These are phyloP conservation scores for Cercospora zeina DNA, from an alignment of 2,329 filamentous ascomycete species.

Conservation along the genomic window DNA sequence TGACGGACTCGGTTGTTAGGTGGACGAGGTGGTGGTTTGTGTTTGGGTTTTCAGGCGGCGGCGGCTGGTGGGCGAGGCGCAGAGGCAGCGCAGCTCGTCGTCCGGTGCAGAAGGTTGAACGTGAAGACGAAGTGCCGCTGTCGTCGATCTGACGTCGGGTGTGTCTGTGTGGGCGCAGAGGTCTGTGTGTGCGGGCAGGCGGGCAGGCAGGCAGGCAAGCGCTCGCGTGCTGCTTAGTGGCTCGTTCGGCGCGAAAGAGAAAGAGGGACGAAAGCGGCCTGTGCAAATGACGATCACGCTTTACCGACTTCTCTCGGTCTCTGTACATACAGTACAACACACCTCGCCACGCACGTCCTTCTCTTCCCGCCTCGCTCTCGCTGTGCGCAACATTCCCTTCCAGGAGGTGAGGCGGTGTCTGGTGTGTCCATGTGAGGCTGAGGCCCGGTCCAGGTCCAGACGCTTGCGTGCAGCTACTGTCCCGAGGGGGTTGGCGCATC, in stretches of 20 bases:
- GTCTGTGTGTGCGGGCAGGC: not conserved
- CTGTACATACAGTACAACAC: not conserved
- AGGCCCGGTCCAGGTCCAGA: not conserved
- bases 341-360: not conserved
- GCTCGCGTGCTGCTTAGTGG: constrained; percentile 3
- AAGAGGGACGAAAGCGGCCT: constrained; percentile 1
- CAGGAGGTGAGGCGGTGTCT: not conserved
- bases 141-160: not conserved
- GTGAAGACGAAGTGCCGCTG: not conserved
- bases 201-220: not conserved
- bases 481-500: not conserved
- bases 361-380: not conserved
- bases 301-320: not conserved
- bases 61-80: not conserved
- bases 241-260: not conserved
- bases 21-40: not conserved
- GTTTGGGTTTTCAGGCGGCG: not conserved
- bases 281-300: not conserved
- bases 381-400: not conserved
- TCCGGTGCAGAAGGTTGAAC: not conserved
- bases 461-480: not conserved
- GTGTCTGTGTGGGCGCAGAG: not conserved
- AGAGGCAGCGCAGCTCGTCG: not conserved
- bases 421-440: not conserved
- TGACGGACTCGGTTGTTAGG: not conserved